Percentiles rank a stretch among this genome's conserved stretches.
Conservation (phyloP, 108 stramenopile genomes). For the Aurantiochytrium sp. region DNA sequence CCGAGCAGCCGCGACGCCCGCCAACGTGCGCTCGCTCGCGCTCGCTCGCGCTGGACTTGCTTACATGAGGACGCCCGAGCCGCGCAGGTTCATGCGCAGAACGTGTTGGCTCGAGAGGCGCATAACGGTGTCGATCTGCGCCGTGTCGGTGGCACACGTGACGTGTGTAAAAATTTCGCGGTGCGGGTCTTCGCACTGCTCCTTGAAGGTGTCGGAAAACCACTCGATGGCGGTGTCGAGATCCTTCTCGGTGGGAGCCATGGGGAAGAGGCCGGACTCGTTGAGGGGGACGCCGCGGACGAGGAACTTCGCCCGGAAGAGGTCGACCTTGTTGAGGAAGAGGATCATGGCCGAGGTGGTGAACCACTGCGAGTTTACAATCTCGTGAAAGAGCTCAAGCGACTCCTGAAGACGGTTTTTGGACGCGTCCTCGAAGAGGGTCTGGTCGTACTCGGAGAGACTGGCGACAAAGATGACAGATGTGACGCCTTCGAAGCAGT, state of each 20-base stretch:
- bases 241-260: constrained; percentile 71
- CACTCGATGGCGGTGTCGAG: constrained; percentile 82
- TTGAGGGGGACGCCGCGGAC: background rate
- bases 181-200: constrained; percentile 59
- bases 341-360: constrained; percentile 32
- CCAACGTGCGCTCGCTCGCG: too few relatives aligned
- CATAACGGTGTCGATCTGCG: constrained; percentile 66
- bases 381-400: constrained; percentile 38
- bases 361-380: constrained; percentile 33
- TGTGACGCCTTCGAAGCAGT: constrained; percentile 45
- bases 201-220: constrained; percentile 88
- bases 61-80: constrained; percentile 20
- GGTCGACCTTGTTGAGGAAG: constrained; percentile 47
- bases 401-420: constrained; percentile 42
- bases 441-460: constrained; percentile 43
- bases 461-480: constrained; percentile 42
- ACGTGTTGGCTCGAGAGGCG: constrained; percentile 34
- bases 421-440: constrained; percentile 36
- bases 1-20: too few relatives aligned
- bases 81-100: background rate
- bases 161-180: constrained; percentile 79
- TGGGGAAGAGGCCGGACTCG: constrained; percentile 63
- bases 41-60: too few relatives aligned
- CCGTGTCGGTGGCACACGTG: constrained; percentile 95
- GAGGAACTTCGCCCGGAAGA: constrained; percentile 36